Evolutionary conservation across 2,329 filamentous ascomycete species (phyloP), one percentile per base, ranked within the genome.

Genomic region (Lasiodiplodia hormozganensis): DNA sequence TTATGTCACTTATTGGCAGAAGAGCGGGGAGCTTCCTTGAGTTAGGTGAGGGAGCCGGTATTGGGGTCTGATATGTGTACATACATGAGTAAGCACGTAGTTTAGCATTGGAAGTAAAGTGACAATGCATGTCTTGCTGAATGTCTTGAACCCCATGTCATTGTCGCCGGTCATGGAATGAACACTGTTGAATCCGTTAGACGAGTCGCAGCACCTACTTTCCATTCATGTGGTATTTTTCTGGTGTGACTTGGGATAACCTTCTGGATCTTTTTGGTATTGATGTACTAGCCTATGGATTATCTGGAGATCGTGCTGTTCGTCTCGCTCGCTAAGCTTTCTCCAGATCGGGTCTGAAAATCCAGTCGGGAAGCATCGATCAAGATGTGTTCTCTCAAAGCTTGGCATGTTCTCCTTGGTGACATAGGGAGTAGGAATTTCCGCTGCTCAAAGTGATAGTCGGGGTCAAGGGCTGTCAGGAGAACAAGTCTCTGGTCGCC

Each of bases 1-100:
- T 56, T 76, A 76, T 62, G 70, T 70, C 52, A 73, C 74, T 6
- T 76, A 76, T 67, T 76, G 74, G 74, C 36, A 57, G 16, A 62
- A 69, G 7, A 73, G 69, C 38, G 72, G 72, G 1, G 7, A 28
- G 57, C 16, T 60, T 16, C 38, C 57, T 23, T 47, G 6, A 34
- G 11, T 7, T 16, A 4, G 21, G 51, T 6, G 31, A 3, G 8
- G 31, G 10, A 34, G 8, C 31, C 2, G 31, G 31, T 10, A 8
- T 14, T 43, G 40, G 3, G 23, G 14, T 12, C 4, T 8, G 8
- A 7, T 25, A n/a, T 5, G 14, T 52, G 49, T 52, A 52, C 21
- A 52, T 52, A 52, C 38, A 40, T 40, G 31, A 40, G 1, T 14
- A n/a, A 8, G 1, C 40, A n/a, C 40, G 18, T 34, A 34, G 31